Conservation (phyloP, 2,329 filamentous ascomycete genomes). For the Phialocephala subalpina region DNA sequence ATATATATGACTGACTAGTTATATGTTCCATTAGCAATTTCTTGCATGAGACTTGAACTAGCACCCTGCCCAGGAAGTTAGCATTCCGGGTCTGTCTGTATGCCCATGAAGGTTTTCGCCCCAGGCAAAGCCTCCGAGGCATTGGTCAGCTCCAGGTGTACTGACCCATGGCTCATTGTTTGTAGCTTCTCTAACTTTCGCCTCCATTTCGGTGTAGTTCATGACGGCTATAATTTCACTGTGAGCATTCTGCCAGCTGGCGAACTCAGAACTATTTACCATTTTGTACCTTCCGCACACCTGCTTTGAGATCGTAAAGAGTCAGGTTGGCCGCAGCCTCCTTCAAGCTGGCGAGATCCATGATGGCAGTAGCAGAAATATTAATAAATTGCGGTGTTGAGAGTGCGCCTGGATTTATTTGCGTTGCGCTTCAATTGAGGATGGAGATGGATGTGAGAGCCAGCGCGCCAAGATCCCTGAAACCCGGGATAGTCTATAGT, state of each 20-base stretch:
- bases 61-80: constrained; percentile 30
- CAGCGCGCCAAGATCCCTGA: constrained; percentile 18
- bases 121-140: neutral
- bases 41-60: constrained; percentile 73
- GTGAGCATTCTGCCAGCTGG: constrained; percentile 41
- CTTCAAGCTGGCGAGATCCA: constrained; percentile 74
- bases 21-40: constrained; percentile 97
- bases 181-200: constrained; percentile 91
- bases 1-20: constrained; percentile 78
- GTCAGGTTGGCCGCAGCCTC: constrained; percentile 77
- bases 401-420: constrained; percentile 23
- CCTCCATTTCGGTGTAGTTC: constrained; percentile 81
- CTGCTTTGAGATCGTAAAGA: constrained; percentile 79
- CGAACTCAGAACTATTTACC: constrained; percentile 53
- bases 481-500: constrained; percentile 6
- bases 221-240: constrained; percentile 65
- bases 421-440: constrained; percentile 17
- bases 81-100: constrained; percentile 7
- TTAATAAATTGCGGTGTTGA: constrained; percentile 10
- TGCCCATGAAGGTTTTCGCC: neutral
- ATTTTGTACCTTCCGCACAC: constrained; percentile 81
- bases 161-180: constrained; percentile 99
- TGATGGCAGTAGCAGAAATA: constrained; percentile 43
- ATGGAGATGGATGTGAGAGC: neutral
- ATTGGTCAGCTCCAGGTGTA: neutral